Percentiles rank a stretch among this genome's conserved stretches.
Evolutionary conservation across 2,329 filamentous ascomycete species (phyloP).

Genomic region (Hypomyces rosellus): DNA sequence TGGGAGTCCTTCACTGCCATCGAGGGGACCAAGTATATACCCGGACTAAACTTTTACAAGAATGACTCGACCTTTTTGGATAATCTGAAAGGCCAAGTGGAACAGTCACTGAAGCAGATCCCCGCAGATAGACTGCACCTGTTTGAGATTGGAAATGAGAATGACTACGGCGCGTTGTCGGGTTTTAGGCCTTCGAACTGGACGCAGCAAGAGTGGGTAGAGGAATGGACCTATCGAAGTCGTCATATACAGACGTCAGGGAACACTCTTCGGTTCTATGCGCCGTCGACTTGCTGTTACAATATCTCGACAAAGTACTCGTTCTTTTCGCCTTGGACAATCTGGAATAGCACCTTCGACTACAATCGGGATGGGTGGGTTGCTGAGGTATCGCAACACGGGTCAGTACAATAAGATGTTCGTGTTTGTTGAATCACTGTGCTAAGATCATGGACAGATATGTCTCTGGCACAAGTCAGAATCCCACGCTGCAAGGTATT

Average conservation of each 20-base stretch:
- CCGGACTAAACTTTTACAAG: constrained; percentile 9
- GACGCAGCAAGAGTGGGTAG: constrained; percentile 8
- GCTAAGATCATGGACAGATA: too few species aligned
- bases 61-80: constrained; percentile 6
- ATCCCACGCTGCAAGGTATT: background rate
- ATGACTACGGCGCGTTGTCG: constrained; percentile 8
- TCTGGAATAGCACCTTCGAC: constrained; percentile 8
- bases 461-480: background rate
- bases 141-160: constrained; percentile 8
- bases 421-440: too few species aligned
- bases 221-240: constrained; percentile 4
- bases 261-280: constrained; percentile 4
- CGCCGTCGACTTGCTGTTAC: constrained; percentile 8
- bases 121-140: constrained; percentile 1
- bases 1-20: constrained; percentile 9
- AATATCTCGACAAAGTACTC: constrained; percentile 8
- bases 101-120: constrained; percentile 4
- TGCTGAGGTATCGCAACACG: constrained; percentile 7
- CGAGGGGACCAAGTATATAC: constrained; percentile 6
- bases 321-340: constrained; percentile 7
- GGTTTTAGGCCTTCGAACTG: constrained; percentile 7
- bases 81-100: constrained; percentile 1
- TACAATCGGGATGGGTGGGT: constrained; percentile 9
- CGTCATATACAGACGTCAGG: constrained; percentile 1
- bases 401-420: background rate